Percentiles rank a stretch among this genome's conserved stretches.
phyloP scores from a whole-genome alignment of 257 asterid species.

The Nicotiana benthamiana region DNA sequence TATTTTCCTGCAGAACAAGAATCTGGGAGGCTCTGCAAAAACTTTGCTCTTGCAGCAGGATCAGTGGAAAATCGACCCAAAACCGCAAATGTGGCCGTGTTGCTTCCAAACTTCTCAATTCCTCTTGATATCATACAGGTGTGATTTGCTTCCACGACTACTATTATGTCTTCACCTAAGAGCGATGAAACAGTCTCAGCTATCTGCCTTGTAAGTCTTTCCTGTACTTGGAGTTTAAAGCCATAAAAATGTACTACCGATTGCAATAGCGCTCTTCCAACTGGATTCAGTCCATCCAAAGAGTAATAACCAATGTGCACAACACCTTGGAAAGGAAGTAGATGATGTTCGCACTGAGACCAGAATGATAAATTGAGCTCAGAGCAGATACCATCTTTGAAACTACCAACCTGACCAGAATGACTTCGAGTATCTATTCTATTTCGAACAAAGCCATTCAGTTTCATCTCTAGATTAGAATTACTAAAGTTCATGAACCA shows the following conservation, averaged over 20 bases:
- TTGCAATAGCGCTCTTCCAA: slow-evolving; percentile 54
- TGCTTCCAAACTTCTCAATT: slow-evolving; percentile 84
- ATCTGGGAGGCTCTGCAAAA: slow-evolving; percentile 72
- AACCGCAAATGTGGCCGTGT: slow-evolving; percentile 78
- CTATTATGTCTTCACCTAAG: slow-evolving; percentile 77
- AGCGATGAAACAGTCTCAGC: slow-evolving; percentile 67
- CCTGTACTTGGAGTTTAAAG: slow-evolving; percentile 94
- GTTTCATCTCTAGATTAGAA: slow-evolving; percentile 50
- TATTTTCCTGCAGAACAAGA: slow-evolving; percentile 21
- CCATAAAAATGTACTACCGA: slow-evolving; percentile 75
- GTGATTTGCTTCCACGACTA: slow-evolving; percentile 83
- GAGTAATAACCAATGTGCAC: slow-evolving; percentile 59
- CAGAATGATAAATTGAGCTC: slow-evolving; percentile 69
- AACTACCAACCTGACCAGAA: slow-evolving; percentile 18
- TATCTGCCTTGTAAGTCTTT: slow-evolving; percentile 86
- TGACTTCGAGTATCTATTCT: slow-evolving; percentile 24
- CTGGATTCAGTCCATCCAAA: slow-evolving; percentile 28
- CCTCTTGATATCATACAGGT: slow-evolving; percentile 97
- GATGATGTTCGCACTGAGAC: slow-evolving; percentile 92
- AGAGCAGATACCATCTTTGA: slow-evolving; percentile 30
- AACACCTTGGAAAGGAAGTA: slow-evolving; percentile 87
- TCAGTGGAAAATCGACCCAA: slow-evolving; percentile 73
- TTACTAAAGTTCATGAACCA: slow-evolving; percentile 72
- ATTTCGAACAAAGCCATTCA: slow-evolving; percentile 33
- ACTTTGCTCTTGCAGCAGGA: slow-evolving; percentile 50